Evolutionary conservation across 345 rosid species (phyloP).

Genomic region (Eutrema heterophyllum): DNA sequence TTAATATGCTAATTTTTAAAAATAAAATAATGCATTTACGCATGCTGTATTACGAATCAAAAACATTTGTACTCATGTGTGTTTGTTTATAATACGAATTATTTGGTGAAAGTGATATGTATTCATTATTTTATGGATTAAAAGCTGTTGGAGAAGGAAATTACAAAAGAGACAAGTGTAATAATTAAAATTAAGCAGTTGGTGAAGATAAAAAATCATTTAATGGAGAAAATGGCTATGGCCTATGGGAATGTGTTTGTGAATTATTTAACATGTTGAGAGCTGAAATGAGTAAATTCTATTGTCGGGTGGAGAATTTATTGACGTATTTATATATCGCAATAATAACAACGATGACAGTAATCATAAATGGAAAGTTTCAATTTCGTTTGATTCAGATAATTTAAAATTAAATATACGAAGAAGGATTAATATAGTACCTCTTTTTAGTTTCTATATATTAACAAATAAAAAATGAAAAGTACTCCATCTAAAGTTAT

Average conservation of each 20-base stretch:
- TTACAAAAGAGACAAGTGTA: not conserved
- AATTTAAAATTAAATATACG: not conserved
- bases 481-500: not conserved
- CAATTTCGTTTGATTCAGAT: slow-evolving; percentile 1
- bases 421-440: not conserved
- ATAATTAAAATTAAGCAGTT: slow-evolving; percentile 8
- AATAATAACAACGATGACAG: not conserved
- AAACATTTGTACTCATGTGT: slow-evolving; percentile 5
- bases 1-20: not conserved
- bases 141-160: slow-evolving; percentile 4
- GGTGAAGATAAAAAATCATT: slow-evolving; percentile 15
- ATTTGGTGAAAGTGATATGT: not conserved
- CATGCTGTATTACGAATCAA: not conserved
- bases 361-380: not conserved
- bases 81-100: not conserved
- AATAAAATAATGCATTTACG: not conserved
- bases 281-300: slow-evolving; percentile 23
- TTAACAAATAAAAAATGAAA: not conserved
- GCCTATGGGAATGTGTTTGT: slow-evolving; percentile 10
- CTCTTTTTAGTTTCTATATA: not conserved
- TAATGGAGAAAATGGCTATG: not conserved
- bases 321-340: not conserved
- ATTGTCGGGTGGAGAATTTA: slow-evolving; percentile 17
- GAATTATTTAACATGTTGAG: slow-evolving; percentile 12
- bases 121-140: not conserved